These are phyloP conservation scores for Triangularia verruculosa DNA, from an alignment of 2,329 filamentous ascomycete genomes.

Conservation along the genomic window DNA sequence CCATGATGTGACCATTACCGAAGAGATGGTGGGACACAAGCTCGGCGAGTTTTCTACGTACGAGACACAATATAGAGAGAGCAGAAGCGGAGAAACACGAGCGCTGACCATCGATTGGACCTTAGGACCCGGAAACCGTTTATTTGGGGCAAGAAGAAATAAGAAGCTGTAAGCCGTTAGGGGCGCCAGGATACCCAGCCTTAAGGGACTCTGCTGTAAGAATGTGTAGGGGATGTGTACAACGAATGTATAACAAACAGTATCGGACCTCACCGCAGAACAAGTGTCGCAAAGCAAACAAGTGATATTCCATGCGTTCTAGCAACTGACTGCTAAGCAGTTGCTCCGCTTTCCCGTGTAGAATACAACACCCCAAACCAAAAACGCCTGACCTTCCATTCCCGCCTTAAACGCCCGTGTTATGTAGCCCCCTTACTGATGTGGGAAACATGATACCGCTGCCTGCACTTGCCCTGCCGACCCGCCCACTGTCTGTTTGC, in stretches of 20 bases:
- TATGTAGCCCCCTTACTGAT: background rate
- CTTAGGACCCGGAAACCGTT: constrained; percentile 57
- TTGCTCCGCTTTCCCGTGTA: background rate
- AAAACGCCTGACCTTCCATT: background rate
- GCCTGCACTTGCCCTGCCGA: background rate
- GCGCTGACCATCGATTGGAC: background rate
- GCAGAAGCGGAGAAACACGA: background rate
- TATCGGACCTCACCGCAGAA: too few relatives aligned
- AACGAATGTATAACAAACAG: constrained; percentile 12
- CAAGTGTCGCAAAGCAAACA: background rate
- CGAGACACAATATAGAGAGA: constrained; percentile 37
- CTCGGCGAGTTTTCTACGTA: constrained; percentile 89
- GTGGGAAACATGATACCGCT: background rate
- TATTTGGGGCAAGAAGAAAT: constrained; percentile 44
- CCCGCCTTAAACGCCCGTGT: background rate
- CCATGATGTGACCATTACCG: constrained; percentile 76
- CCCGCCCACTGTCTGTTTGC: background rate
- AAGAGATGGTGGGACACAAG: constrained; percentile 96
- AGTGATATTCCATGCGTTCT: background rate
- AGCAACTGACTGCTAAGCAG: background rate
- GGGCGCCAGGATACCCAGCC: constrained; percentile 7
- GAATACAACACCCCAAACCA: background rate
- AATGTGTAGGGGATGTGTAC: constrained; percentile 9
- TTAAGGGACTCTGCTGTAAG: background rate
- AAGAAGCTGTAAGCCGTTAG: background rate